Percentiles rank a stretch among this genome's conserved stretches.
These are phyloP conservation scores for Aspergillus melleus DNA, from an alignment of 2,329 filamentous ascomycete species.

Conservation along the genomic window DNA sequence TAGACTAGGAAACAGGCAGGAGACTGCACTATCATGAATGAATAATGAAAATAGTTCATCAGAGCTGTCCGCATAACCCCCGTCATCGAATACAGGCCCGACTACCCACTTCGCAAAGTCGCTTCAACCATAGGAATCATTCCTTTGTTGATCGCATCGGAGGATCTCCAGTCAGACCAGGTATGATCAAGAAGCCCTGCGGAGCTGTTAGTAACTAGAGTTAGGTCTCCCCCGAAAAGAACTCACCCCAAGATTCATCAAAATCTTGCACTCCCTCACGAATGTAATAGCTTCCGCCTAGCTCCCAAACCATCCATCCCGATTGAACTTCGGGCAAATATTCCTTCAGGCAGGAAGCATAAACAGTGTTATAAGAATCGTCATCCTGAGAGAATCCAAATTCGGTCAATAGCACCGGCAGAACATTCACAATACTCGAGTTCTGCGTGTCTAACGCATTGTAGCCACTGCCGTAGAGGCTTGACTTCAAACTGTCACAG, in stretches of 20 bases:
- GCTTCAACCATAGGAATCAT: not conserved
- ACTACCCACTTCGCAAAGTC: not conserved
- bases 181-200: constrained; percentile 54
- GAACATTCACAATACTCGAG: constrained; percentile 33
- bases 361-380: constrained; percentile 49
- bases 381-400: constrained; percentile 53
- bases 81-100: too few relatives aligned
- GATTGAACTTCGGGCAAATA: constrained; percentile 52
- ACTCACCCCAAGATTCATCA: constrained; percentile 55
- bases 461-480: constrained; percentile 43
- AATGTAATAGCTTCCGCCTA: constrained; percentile 61
- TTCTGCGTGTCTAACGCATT: constrained; percentile 39
- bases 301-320: constrained; percentile 61
- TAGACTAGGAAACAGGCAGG: too few relatives aligned
- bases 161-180: constrained; percentile 53
- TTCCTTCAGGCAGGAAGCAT: constrained; percentile 53
- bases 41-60: too few relatives aligned
- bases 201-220: not conserved
- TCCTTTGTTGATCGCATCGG: constrained; percentile 18
- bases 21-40: too few relatives aligned
- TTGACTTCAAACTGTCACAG: constrained; percentile 37
- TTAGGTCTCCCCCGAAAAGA: too few relatives aligned
- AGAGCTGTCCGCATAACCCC: too few relatives aligned
- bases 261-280: constrained; percentile 54
- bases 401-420: constrained; percentile 45